Conservation (phyloP, 1,284 basidiomycete species). For the Stygiomarasmius scandens region DNA sequence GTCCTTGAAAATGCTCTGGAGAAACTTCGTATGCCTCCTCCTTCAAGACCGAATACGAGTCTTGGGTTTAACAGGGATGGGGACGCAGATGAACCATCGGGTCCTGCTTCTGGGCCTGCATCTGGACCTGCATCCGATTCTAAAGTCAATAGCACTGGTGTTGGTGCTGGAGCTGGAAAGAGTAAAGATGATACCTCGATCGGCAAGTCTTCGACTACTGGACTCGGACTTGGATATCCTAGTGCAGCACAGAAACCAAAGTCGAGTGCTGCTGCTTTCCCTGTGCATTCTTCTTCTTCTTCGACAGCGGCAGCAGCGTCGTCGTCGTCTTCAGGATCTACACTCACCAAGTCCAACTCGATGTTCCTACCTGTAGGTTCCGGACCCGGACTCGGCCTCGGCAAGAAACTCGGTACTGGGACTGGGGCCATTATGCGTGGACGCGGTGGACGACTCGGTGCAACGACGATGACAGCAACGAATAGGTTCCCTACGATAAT, state of each 20-base stretch:
- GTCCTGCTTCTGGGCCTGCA: too few relatives aligned
- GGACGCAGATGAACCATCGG: too few relatives aligned
- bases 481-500: slow-evolving; percentile 5
- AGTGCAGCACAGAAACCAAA: neutral
- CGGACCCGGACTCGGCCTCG: slow-evolving; percentile 1
- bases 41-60: slow-evolving; percentile 11
- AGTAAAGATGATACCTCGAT: neutral
- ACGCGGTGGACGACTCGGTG: slow-evolving; percentile 15
- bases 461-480: too few relatives aligned
- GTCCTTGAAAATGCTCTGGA: neutral
- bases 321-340: neutral
- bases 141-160: too few relatives aligned
- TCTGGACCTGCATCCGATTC: too few relatives aligned
- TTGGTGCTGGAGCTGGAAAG: neutral
- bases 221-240: slow-evolving; percentile 8
- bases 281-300: neutral
- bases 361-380: slow-evolving; percentile 11
- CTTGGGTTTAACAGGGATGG: slow-evolving; percentile 12
- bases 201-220: neutral
- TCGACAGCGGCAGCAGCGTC: neutral
- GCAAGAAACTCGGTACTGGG: too few relatives aligned
- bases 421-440: neutral
- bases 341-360: neutral
- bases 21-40: slow-evolving; percentile 1
- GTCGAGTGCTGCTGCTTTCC: neutral